A percentile compares a stretch with the other conserved stretches of the same genome.
Conservation (phyloP, 306 rosid genomes). For the Gastrolobium villosum region DNA sequence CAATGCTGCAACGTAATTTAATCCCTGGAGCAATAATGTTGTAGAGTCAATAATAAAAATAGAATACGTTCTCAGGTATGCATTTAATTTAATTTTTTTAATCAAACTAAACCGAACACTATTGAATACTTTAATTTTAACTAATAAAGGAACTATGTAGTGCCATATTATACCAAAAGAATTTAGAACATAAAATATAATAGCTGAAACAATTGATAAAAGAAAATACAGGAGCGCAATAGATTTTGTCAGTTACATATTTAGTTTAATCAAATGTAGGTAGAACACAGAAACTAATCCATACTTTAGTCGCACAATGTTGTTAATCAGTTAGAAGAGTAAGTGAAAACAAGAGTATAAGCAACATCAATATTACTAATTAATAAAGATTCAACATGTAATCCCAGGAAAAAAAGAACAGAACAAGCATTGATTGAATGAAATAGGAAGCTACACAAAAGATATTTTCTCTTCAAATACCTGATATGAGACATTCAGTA, state of each 20-base stretch:
- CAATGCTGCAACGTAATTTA: constrained; percentile 96
- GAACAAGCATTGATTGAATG: not conserved
- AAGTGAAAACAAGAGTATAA: constrained; percentile 22
- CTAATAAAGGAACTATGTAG: not conserved
- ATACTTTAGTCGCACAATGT: not conserved
- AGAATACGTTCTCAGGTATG: constrained; percentile 32
- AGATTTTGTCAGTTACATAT: not conserved
- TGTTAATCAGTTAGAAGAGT: constrained; percentile 6
- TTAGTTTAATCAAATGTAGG: not conserved
- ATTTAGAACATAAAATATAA: not conserved
- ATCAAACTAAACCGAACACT: constrained; percentile 19
- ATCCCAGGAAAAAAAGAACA: not conserved
- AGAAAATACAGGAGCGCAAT: not conserved
- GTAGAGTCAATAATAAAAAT: constrained; percentile 39
- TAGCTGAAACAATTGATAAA: constrained; percentile 5
- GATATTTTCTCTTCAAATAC: constrained; percentile 12
- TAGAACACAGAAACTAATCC: constrained; percentile 9
- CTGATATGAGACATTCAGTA: constrained; percentile 5
- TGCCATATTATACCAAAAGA: not conserved
- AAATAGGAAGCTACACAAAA: not conserved
- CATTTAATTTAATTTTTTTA: not conserved
- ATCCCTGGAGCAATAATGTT: constrained; percentile 70
- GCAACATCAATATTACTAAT: constrained; percentile 15
- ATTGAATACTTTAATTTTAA: constrained; percentile 10
- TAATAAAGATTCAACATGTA: constrained; percentile 11